Conservation (phyloP, 441 rosid species). For the Pelargonium australe region DNA sequence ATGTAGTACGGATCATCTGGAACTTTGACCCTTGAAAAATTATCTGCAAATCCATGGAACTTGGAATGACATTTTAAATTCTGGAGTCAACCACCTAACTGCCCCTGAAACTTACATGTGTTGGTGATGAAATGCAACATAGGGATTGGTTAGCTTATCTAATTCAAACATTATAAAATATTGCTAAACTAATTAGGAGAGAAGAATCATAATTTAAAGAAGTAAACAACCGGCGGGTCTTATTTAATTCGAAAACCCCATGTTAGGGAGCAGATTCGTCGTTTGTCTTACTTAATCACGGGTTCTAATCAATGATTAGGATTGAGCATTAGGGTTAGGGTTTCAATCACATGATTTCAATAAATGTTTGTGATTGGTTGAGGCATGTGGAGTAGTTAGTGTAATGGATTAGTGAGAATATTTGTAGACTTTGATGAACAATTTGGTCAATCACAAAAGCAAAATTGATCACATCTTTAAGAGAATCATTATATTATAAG, state of each 20-base stretch:
- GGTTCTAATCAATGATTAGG: background rate
- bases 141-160: background rate
- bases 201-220: background rate
- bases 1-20: no score
- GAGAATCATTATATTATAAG: background rate
- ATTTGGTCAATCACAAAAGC: background rate
- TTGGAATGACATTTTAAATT: no score
- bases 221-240: background rate
- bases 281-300: background rate
- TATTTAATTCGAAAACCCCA: slow-evolving; percentile 3
- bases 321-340: background rate
- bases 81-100: background rate
- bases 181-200: no score
- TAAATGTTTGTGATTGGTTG: background rate
- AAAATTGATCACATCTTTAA: background rate
- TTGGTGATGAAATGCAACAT: background rate
- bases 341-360: background rate
- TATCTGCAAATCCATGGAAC: no score
- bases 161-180: no score
- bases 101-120: background rate
- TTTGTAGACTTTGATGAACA: background rate
- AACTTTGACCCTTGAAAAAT: no score
- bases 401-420: background rate
- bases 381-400: background rate
- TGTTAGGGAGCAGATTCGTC: slow-evolving; percentile 1